phyloP scores from a whole-genome alignment of 148 eudicot species.

The Cornus suecica region DNA sequence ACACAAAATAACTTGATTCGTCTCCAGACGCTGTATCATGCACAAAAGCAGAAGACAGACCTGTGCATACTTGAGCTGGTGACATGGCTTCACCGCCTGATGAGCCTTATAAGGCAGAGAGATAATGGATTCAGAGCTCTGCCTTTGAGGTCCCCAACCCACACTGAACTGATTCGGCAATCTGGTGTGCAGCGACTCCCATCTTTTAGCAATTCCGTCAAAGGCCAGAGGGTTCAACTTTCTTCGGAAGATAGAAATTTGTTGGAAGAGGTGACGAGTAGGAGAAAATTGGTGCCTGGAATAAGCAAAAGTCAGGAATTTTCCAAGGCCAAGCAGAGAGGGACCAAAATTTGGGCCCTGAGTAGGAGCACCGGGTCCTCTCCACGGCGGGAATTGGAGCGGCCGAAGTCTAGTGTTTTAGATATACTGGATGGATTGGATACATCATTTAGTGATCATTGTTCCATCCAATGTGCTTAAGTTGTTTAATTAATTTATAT shows the following conservation, averaged over 20 bases:
- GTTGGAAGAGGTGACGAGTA: slow-evolving; percentile 48
- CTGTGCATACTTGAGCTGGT: slow-evolving; percentile 61
- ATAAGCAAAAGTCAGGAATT: slow-evolving; percentile 92
- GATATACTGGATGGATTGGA: slow-evolving; percentile 59
- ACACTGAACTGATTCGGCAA: slow-evolving; percentile 26
- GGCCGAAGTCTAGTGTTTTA: slow-evolving; percentile 37
- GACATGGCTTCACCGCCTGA: slow-evolving; percentile 65
- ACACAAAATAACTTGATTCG: slow-evolving; percentile 40
- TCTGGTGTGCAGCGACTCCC: slow-evolving; percentile 17
- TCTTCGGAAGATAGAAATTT: slow-evolving; percentile 64
- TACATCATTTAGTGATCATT: slow-evolving; percentile 33
- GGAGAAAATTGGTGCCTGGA: slow-evolving; percentile 43
- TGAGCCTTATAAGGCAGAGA: slow-evolving; percentile 53
- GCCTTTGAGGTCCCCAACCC: slow-evolving; percentile 44
- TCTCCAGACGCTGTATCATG: slow-evolving; percentile 89
- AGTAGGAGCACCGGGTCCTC: slow-evolving; percentile 76
- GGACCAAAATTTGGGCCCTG: slow-evolving; percentile 37
- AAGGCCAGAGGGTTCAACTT: slow-evolving; percentile 29
- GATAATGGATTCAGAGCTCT: slow-evolving; percentile 43
- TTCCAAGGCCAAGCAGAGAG: slow-evolving; percentile 25
- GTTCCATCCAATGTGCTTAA: neutral
- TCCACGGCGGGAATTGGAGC: slow-evolving; percentile 33
- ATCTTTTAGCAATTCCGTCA: slow-evolving; percentile 18
- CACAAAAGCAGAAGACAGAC: slow-evolving; percentile 63
- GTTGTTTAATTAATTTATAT: slow-evolving; percentile 10